Base-by-base conservation (phyloP, 805 yeast species). In the Metschnikowia baotianmanensis region DNA sequence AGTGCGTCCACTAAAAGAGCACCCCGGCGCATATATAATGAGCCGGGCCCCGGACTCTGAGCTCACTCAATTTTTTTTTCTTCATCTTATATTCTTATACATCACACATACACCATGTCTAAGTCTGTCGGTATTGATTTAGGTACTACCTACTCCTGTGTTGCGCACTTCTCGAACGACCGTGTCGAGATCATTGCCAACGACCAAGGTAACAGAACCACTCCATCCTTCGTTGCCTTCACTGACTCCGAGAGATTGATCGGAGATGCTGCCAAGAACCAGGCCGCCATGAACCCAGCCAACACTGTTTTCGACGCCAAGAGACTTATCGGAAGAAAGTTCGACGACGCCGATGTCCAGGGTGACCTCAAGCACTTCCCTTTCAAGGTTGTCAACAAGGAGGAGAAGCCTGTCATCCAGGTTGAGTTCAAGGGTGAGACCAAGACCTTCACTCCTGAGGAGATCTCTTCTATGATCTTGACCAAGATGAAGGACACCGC, bases 401-500 rank as follows among this genome's bases (percentile, higher is more conserved):
- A 43, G 40, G 63, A 61, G 27, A 58, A 56, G 58, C 63, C 63
- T 39, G 51, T 49, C 45, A 57, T 58, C 37, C 52, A 58, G 47
- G 63, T 58, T 35, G 63, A 58, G 48, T 58, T 43, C 62, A 54
- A 55, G 61, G 63, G 60, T 40, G 63, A 58, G 53, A 57, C 61
- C 58, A 58, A 58, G 62, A 55, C 50, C 20, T 58, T 58, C 59
- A 50, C 62, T 33, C 63, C 63, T 24, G 61, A 58, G 48, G 62
- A 58, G 41, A 53, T 58, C 57, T 58, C 63, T 28, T 58, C 63
- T 18, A 58, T 58, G 62, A 50, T 58, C 47, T 58, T 58, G 61
- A 42, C 53, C 52, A 58, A 58, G 61, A 58, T 58, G 63, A 58
- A 52, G 55, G 63, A 58, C 53, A 81, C 77, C 65, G 87, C 88